phyloP scores from a whole-genome alignment of 2,329 filamentous ascomycete genomes.

The Fusarium oligoseptatum region DNA sequence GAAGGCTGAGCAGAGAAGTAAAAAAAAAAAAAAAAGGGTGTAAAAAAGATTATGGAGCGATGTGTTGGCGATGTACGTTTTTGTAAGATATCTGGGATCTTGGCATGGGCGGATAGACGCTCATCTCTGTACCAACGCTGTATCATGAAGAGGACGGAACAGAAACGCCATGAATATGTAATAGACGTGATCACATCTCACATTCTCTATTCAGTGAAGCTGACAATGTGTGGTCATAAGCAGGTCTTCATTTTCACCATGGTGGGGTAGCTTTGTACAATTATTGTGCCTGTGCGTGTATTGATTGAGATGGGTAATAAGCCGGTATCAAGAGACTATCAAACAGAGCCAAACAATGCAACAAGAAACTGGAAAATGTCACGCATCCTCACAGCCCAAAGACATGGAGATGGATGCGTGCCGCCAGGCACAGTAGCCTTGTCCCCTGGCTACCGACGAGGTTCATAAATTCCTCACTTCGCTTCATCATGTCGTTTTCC shows the following conservation, averaged over 20 bases:
- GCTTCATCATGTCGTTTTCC: neutral
- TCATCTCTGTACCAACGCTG: constrained; percentile 45
- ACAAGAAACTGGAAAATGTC: constrained; percentile 34
- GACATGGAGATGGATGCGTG: neutral
- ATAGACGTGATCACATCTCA: constrained; percentile 48
- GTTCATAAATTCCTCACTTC: neutral
- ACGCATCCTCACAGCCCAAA: neutral
- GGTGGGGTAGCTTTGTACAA: neutral
- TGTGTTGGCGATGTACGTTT: constrained; percentile 31
- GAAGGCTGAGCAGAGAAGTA: constrained; percentile 28
- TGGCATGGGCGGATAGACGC: constrained; percentile 27
- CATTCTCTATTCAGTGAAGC: neutral
- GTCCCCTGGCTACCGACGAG: neutral
- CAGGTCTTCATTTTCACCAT: neutral
- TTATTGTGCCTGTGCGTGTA: constrained; percentile 32
- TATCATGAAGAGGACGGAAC: constrained; percentile 38
- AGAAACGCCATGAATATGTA: constrained; percentile 40
- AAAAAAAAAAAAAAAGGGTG: constrained; percentile 2
- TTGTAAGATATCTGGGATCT: constrained; percentile 41
- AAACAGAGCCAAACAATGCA: constrained; percentile 36
- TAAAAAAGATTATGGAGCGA: constrained; percentile 16
- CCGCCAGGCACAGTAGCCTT: neutral
- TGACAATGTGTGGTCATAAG: neutral
- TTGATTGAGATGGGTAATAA: constrained; percentile 42
- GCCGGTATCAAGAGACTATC: constrained; percentile 33